Conservation (phyloP, 2,329 filamentous ascomycete genomes). For the Neonectria sp. region DNA sequence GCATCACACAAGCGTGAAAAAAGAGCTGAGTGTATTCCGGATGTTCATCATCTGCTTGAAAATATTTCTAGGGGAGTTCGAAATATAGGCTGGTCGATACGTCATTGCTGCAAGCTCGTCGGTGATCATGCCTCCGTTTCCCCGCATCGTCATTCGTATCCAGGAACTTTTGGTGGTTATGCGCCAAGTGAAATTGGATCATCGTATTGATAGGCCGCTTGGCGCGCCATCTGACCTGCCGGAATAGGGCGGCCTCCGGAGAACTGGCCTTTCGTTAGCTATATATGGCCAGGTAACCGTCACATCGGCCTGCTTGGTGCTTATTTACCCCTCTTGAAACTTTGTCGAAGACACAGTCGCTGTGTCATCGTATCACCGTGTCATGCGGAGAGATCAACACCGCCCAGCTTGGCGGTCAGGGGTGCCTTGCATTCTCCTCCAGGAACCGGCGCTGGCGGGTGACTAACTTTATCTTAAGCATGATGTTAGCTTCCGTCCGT, state of each 20-base stretch:
- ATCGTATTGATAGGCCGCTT: background rate
- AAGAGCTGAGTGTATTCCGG: too few species aligned
- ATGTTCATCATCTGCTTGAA: too few species aligned
- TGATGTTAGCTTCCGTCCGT: background rate
- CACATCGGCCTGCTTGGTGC: background rate
- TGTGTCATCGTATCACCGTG: background rate
- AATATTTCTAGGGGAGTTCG: too few species aligned
- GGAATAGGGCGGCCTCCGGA: conserved; percentile 8
- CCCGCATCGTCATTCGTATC: background rate
- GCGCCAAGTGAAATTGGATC: background rate
- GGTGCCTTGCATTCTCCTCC: conserved; percentile 21
- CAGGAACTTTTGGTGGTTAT: background rate
- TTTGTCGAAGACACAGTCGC: background rate
- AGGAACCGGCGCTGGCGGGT: conserved; percentile 11
- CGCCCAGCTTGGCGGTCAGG: background rate
- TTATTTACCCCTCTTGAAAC: conserved; percentile 14
- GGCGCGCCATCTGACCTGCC: conserved; percentile 17
- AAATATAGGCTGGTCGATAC: too few species aligned
- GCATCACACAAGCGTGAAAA: too few species aligned
- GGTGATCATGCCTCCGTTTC: too few species aligned
- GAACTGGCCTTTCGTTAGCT: too few species aligned
- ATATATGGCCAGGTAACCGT: background rate
- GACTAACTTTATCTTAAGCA: conserved; percentile 10
- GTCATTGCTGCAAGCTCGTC: too few species aligned
- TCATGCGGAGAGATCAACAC: background rate